Percentiles rank a stretch among this genome's conserved stretches.
These are phyloP conservation scores for Wickerhamomyces ciferrii DNA, from an alignment of 805 yeast genomes.

Conservation along the genomic window DNA sequence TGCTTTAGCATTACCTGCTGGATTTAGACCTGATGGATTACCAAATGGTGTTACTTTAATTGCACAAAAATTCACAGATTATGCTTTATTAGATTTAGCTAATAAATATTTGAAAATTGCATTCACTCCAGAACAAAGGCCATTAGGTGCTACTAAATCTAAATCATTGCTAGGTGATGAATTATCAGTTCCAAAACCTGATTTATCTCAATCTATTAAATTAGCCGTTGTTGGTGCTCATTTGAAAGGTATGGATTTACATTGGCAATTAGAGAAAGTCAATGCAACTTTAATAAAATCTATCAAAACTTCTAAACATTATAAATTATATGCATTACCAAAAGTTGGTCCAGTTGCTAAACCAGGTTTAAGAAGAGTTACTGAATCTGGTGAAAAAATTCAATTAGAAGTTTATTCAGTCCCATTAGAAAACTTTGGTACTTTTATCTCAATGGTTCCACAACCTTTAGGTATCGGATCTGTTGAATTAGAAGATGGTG, in stretches of 20 bases:
- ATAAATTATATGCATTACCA: constrained; percentile 80
- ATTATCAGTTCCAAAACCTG: constrained; percentile 40
- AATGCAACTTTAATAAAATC: constrained; percentile 64
- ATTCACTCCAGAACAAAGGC: constrained; percentile 41
- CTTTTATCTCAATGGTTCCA: constrained; percentile 83
- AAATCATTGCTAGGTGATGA: constrained; percentile 33
- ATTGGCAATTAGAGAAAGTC: constrained; percentile 89
- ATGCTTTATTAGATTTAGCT: constrained; percentile 83
- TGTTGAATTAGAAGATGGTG: constrained; percentile 75
- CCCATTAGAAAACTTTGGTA: constrained; percentile 75
- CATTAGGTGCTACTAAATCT: constrained; percentile 47
- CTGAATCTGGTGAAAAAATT: constrained; percentile 48
- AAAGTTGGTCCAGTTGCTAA: constrained; percentile 75
- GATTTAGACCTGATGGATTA: constrained; percentile 81
- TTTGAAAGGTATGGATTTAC: constrained; percentile 78
- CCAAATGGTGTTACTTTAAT: constrained; percentile 89
- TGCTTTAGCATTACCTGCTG: constrained; percentile 88
- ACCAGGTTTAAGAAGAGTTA: constrained; percentile 77
- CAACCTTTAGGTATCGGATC: constrained; percentile 95
- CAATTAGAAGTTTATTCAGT: constrained; percentile 80
- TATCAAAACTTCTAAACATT: constrained; percentile 66
- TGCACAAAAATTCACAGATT: constrained; percentile 80
- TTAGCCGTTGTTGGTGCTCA: constrained; percentile 98
- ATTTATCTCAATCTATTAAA: constrained; percentile 26
- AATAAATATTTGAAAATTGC: constrained; percentile 52